phyloP scores from a whole-genome alignment of 2,329 filamentous ascomycete genomes.

The Colletotrichum sublineola region DNA sequence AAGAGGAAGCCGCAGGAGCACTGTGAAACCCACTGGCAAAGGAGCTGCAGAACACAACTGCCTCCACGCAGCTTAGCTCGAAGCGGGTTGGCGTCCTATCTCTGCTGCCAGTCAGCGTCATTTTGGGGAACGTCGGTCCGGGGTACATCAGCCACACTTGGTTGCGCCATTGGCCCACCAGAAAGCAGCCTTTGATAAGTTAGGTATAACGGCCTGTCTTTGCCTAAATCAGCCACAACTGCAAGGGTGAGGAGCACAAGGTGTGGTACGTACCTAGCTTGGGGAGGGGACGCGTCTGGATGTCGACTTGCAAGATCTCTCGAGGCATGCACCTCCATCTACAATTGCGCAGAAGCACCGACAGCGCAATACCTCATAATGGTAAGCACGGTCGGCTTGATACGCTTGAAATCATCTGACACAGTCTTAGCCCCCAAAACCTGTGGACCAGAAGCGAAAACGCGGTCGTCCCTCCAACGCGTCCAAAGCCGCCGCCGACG shows the following conservation, averaged over 20 bases:
- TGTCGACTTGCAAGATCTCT: constrained; percentile 9
- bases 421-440: constrained; percentile 29
- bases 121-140: constrained; percentile 28
- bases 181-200: neutral
- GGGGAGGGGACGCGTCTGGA: constrained; percentile 31
- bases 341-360: constrained; percentile 5
- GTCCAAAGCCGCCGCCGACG: constrained; percentile 49
- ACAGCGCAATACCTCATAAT: constrained; percentile 16
- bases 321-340: neutral
- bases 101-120: constrained; percentile 24
- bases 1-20: constrained; percentile 6
- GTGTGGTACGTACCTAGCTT: constrained; percentile 10
- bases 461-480: constrained; percentile 59
- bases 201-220: neutral
- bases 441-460: constrained; percentile 56
- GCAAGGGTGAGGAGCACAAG: constrained; percentile 1
- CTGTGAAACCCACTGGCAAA: constrained; percentile 33
- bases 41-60: constrained; percentile 33
- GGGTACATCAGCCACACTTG: constrained; percentile 23
- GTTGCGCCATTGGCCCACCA: neutral
- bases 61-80: constrained; percentile 11
- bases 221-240: constrained; percentile 27
- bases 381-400: constrained; percentile 11
- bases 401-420: constrained; percentile 12
- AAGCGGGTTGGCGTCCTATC: neutral